Conservation (phyloP, 345 rosid species). For the Eutrema japonicum region DNA sequence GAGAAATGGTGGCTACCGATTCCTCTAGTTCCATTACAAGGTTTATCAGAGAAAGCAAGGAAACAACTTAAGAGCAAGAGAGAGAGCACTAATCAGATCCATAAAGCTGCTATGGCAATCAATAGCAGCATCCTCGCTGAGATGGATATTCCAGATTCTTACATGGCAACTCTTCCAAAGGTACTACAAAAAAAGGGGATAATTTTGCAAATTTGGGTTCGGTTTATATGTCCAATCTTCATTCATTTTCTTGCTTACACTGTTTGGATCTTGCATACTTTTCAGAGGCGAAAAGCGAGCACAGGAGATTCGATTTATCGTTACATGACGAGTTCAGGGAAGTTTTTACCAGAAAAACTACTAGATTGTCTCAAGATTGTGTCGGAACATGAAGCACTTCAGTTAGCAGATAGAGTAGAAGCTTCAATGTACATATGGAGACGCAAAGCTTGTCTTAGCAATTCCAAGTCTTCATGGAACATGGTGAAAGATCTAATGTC, state of each 20-base stretch:
- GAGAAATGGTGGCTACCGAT: conserved; percentile 98
- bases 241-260: no score
- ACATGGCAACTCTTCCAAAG: conserved; percentile 81
- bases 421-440: conserved; percentile 97
- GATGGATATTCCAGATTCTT: conserved; percentile 86
- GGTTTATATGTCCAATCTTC: background rate
- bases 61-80: conserved; percentile 65
- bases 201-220: background rate
- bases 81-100: conserved; percentile 76
- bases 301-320: conserved; percentile 78
- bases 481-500: conserved; percentile 79
- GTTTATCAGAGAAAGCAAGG: conserved; percentile 78
- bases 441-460: conserved; percentile 70
- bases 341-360: conserved; percentile 66
- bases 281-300: conserved; percentile 76
- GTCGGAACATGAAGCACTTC: conserved; percentile 87
- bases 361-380: conserved; percentile 63
- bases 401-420: conserved; percentile 78
- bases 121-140: conserved; percentile 72
- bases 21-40: conserved; percentile 70
- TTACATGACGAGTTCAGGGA: conserved; percentile 53
- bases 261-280: background rate
- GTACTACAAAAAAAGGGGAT: conserved; percentile 26
- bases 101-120: conserved; percentile 95
- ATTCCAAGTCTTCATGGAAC: conserved; percentile 87